Evolutionary conservation across 495 filamentous ascomycete species (phyloP).

Genomic region (Clohesyomyces aquaticus): DNA sequence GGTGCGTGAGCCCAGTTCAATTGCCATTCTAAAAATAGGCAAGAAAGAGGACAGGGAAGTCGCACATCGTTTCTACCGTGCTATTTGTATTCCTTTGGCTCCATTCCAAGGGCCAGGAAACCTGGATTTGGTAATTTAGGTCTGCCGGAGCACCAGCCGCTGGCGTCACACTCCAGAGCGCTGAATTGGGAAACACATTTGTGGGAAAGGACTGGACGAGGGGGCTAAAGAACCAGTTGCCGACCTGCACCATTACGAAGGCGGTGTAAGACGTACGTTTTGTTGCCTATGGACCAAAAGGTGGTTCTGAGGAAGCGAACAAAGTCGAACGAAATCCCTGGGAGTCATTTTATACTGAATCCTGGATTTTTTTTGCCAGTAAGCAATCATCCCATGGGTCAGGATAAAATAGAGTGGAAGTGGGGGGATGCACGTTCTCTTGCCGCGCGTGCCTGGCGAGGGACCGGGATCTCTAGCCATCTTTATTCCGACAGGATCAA

Average conservation of each 20-base stretch:
- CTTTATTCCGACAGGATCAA: too few relatives aligned
- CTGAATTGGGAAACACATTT: conserved; percentile 22
- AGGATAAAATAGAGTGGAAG: not conserved
- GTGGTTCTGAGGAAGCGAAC: not conserved
- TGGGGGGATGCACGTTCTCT: not conserved
- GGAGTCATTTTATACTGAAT: too few relatives aligned
- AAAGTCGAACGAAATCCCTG: too few relatives aligned
- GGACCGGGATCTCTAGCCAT: not conserved
- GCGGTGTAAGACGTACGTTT: not conserved
- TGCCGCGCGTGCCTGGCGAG: not conserved
- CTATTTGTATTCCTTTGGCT: conserved; percentile 16
- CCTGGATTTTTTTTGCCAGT: too few relatives aligned
- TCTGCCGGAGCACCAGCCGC: conserved; percentile 6
- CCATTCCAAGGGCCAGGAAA: conserved; percentile 32
- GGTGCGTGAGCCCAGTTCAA: not conserved
- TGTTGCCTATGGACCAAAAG: not conserved
- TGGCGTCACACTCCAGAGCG: conserved; percentile 24
- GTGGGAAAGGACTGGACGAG: conserved; percentile 17
- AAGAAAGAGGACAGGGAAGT: too few relatives aligned
- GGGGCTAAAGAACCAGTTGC: conserved; percentile 29
- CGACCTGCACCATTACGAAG: conserved; percentile 17
- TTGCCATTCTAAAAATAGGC: not conserved
- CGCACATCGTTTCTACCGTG: conserved; percentile 33
- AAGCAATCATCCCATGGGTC: too few relatives aligned
- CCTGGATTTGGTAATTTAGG: conserved; percentile 25